Conservation (phyloP, 768 basidiomycete species). For the Pulveroboletus sp. region DNA sequence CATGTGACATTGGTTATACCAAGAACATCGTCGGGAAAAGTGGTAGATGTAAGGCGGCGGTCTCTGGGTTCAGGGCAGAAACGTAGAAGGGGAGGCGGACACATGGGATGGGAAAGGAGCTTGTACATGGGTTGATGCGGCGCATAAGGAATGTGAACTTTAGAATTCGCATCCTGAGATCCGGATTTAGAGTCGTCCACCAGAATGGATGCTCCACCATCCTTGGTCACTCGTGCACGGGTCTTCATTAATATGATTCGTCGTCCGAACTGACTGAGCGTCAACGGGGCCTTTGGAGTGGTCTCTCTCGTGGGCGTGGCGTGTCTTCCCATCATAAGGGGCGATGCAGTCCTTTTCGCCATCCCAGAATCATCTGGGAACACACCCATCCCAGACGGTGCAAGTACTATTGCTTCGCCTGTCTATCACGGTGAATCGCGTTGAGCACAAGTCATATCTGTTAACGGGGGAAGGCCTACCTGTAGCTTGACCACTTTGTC, state of each 20-base stretch:
- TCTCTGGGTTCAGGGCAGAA: no score
- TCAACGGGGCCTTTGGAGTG: slow-evolving; percentile 4
- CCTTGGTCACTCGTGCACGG: slow-evolving; percentile 51
- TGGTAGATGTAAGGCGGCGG: no score
- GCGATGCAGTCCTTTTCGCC: background rate
- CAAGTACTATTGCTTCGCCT: slow-evolving; percentile 62
- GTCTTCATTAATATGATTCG: slow-evolving; percentile 57
- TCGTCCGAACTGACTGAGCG: slow-evolving; percentile 49
- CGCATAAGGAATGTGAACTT: no score
- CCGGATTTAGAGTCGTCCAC: slow-evolving; percentile 17
- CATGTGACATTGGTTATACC: no score
- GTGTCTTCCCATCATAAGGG: background rate
- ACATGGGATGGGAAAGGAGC: no score
- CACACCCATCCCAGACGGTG: slow-evolving; percentile 53
- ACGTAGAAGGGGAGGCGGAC: no score
- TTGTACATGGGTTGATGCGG: no score
- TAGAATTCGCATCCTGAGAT: background rate
- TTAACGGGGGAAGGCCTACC: slow-evolving; percentile 33
- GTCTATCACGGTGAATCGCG: slow-evolving; percentile 39
- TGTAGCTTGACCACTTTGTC: slow-evolving; percentile 58
- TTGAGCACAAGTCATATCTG: background rate
- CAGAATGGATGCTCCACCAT: slow-evolving; percentile 59
- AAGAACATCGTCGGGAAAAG: no score
- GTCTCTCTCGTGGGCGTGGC: background rate
- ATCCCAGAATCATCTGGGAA: slow-evolving; percentile 22